Evolutionary conservation across 2,329 filamentous ascomycete genomes (phyloP), one percentile per base, ranked within the genome.

Genomic region (Phialophora tarda): DNA sequence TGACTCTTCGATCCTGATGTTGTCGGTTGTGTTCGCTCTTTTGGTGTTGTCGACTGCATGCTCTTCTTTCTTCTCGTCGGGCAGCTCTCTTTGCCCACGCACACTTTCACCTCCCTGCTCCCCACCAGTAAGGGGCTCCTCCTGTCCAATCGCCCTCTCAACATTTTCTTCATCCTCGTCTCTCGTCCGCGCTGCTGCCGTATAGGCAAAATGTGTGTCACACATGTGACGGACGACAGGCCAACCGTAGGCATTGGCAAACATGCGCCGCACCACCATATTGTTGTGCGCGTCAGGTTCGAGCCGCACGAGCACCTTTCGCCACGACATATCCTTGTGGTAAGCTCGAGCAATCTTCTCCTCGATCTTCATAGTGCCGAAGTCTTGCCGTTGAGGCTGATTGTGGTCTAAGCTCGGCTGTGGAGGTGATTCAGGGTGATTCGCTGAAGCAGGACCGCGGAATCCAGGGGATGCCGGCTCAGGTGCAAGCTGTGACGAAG

Each of bases 251-350:
- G 95, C 95, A 75, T 99, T 99, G 64, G 93, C 90, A 77, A 99
- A 99, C 89, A 93, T 96, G 63, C 95, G 89, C 17, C 95, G 90
- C 26, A 99, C 95, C 67, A 98, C 90, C 71, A 99, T 96, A 78
- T 99, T 99, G 79, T 99, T 99, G 81, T 99, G 95, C 0, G 95
- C 95, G 78, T 99, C 95, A 0, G 95, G 95, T 76, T 99, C 94
- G 2, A 99, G 84, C 62, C 95, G 91, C 14, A 99, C 95, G 3
- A 99, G 86, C 1, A 99, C 95, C 77, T 99, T 99, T 54, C 95
- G 91, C 95, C 95, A 99, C 1, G 92, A 91, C 23, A 99, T 80
- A 69, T 92, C 92, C 12, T 89, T 88, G 77, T 99, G 95, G 79
- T 99, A 99, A 14, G 93, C 95, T 55, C 95, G 87, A 1, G 95